Evolutionary conservation across 2,329 filamentous ascomycete species (phyloP).

Genomic region (Venturia aucupariae): DNA sequence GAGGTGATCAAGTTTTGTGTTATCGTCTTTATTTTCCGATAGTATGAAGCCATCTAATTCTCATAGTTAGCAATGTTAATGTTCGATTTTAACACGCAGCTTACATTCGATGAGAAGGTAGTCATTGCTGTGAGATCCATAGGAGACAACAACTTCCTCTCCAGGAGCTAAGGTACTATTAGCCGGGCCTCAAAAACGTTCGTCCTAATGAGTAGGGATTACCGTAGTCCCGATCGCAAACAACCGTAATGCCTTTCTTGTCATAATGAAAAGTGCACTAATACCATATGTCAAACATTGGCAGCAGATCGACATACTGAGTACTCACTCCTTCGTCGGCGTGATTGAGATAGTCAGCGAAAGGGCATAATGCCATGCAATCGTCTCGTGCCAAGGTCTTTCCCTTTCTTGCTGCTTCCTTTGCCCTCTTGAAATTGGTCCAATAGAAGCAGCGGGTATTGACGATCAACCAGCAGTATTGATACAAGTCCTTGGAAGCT

Average conservation of each 20-base stretch:
- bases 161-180: constrained; percentile 29
- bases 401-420: constrained; percentile 29
- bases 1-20: constrained; percentile 33
- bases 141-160: constrained; percentile 60
- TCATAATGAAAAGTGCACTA: constrained; percentile 29
- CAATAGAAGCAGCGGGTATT: constrained; percentile 54
- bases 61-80: neutral
- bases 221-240: constrained; percentile 9
- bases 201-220: neutral
- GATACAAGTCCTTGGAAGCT: constrained; percentile 35
- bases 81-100: neutral
- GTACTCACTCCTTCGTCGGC: constrained; percentile 36
- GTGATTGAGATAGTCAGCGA: constrained; percentile 64
- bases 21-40: constrained; percentile 29
- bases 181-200: neutral
- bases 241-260: neutral
- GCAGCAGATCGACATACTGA: constrained; percentile 43
- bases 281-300: constrained; percentile 41
- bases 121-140: constrained; percentile 63
- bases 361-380: constrained; percentile 60
- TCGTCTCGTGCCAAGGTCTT: constrained; percentile 40
- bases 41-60: constrained; percentile 35
- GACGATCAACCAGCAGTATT: constrained; percentile 51
- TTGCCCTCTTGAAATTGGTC: constrained; percentile 32
- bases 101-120: constrained; percentile 58